These are phyloP conservation scores for Sporothrix phasma DNA, from an alignment of 2,329 filamentous ascomycete species.

Conservation along the genomic window DNA sequence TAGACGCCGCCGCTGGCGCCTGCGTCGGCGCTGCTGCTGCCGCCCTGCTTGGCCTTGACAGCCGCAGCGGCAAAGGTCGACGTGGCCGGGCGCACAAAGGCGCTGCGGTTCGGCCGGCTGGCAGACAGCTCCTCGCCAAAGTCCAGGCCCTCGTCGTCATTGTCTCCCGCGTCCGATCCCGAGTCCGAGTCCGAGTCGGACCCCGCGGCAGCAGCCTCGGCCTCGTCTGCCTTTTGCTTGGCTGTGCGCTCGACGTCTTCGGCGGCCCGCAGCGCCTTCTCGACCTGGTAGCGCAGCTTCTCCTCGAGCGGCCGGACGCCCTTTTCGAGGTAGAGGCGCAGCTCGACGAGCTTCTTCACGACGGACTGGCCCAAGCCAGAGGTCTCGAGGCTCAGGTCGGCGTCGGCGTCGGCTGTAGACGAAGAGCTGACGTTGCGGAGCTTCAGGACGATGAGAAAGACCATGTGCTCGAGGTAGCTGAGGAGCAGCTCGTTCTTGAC, in stretches of 20 bases:
- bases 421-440: conserved; percentile 45
- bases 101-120: conserved; percentile 28
- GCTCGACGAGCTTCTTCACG: conserved; percentile 77
- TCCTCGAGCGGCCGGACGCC: conserved; percentile 84
- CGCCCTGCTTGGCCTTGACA: conserved; percentile 17
- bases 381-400: conserved; percentile 24
- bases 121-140: conserved; percentile 3
- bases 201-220: conserved; percentile 28
- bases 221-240: conserved; percentile 27
- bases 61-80: neutral
- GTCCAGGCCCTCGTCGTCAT: conserved; percentile 18
- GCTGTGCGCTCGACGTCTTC: conserved; percentile 55
- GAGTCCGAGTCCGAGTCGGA: conserved; percentile 29
- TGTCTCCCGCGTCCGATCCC: conserved; percentile 13
- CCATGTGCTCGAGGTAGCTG: conserved; percentile 88
- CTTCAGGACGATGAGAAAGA: conserved; percentile 76
- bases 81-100: conserved; percentile 27
- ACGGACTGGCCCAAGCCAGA: conserved; percentile 52
- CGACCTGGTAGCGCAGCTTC: conserved; percentile 88
- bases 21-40: neutral
- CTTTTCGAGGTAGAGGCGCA: conserved; percentile 87
- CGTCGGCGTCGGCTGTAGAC: conserved; percentile 8
- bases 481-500: conserved; percentile 96
- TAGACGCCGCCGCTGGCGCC: conserved; percentile 55
- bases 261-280: conserved; percentile 82